Base-by-base conservation (phyloP, 441 rosid species). In the Pelargonium fulgidum region DNA sequence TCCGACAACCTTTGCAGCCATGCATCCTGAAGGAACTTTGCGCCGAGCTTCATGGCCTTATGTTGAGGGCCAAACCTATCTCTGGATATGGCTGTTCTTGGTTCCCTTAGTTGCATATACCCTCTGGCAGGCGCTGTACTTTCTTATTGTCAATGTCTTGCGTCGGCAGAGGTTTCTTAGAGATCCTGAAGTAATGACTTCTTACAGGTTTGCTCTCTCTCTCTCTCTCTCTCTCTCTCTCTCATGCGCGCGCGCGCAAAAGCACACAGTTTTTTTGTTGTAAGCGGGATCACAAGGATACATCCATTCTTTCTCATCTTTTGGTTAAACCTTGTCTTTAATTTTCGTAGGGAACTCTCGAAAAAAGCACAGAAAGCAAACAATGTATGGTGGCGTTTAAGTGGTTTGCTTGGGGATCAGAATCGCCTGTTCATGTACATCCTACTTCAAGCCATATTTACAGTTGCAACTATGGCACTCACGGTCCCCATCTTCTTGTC, bases 171-270 rank as follows among this genome's bases (percentile, higher is more conserved):
- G 99, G 80, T 79, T 93, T 65, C 75, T 93, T 14, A 85, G 92
- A 80, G 99, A 93, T 79, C 99, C 99, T 63, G 97, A 91, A 85
- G 99, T 93, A 70, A 93, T 93, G 99, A 93, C 99, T 68, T 93
- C 97, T 14, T 93, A 91, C 85, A 86, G 99, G 98, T 91, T 68
- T 16, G 14, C 36, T 70, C 71, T 7, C 16, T 47, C 70, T 24
- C 24, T 16, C 12, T 29, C 44, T 69, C 4, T 42, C 4, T n/a
- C 45, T 67, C 45, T 73, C 36, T 70, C 71, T 12, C 16, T 48
- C 70, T 41, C 24, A 11, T 41, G 0, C 8, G 5, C 52, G 59
- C 12, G 29, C 62, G 47, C 3, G 20, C 39, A 59, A 48, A 2
- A 5, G 58, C 39, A 50, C 20, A 62, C 7, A 11, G 48, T 44